A percentile compares a stretch with the other conserved stretches of the same genome.
Evolutionary conservation across 495 filamentous ascomycete species (phyloP).

Genomic region (Penicillium herquei): DNA sequence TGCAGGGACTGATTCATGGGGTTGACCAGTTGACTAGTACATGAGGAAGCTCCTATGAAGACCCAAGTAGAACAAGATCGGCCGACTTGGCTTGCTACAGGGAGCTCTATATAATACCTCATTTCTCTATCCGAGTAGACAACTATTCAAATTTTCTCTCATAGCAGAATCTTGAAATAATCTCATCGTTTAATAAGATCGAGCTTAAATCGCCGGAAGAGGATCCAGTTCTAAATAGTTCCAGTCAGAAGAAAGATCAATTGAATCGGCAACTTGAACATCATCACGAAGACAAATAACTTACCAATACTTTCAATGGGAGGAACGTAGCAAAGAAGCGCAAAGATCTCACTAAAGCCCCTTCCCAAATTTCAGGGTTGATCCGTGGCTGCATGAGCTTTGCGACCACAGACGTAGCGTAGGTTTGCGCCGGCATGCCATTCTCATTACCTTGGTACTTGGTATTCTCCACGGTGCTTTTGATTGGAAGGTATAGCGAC

Average conservation of each 20-base stretch:
- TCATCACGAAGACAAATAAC: not conserved
- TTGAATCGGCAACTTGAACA: not conserved
- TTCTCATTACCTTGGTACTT: not conserved
- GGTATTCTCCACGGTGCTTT: conserved; percentile 2
- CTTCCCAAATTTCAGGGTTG: not conserved
- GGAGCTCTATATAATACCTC: too few species aligned
- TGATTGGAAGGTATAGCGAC: conserved; percentile 17
- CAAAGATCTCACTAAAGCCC: not conserved
- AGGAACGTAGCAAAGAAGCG: not conserved
- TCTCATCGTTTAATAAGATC: too few species aligned
- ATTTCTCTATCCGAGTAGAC: too few species aligned
- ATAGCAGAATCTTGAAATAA: too few species aligned
- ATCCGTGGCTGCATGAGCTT: not conserved
- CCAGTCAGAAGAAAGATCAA: not conserved
- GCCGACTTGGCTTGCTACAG: too few species aligned
- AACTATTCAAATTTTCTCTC: too few species aligned
- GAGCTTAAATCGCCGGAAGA: not conserved
- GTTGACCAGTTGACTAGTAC: too few species aligned
- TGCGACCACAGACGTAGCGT: not conserved
- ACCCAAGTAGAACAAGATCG: too few species aligned
- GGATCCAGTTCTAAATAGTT: not conserved
- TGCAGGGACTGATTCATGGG: too few species aligned
- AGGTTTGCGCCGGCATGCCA: not conserved
- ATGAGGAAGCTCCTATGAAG: too few species aligned
- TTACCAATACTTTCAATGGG: not conserved